Base-by-base conservation (phyloP, 2,329 filamentous ascomycete genomes). In the Massarina eburnea region DNA sequence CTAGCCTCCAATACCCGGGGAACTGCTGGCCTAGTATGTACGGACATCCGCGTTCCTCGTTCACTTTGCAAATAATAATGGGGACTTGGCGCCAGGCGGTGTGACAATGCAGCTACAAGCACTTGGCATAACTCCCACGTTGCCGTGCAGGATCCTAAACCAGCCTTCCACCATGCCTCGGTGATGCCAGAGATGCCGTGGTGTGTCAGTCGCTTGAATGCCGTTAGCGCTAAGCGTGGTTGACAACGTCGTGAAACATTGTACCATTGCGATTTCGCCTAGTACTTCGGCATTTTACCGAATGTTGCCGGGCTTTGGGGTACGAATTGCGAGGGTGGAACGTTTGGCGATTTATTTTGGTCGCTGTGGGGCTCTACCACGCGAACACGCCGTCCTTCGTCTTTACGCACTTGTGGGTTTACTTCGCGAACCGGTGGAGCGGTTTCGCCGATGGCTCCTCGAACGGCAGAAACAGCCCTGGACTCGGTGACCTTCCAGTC, bases 401-500 rank as follows among this genome's bases (percentile, higher is more conserved):
- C 61, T 41, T 55, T 62, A n/a, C 47, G 43, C 9, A 14, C 43
- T 27, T 43, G 41, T 27, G 40, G 40, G n/a, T 50, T 39, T 30
- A 54, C 35, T 44, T 49, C 51, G 35, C 52, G 42, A 41, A 50
- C 54, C 32, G 52, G 44, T 30, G 49, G 43, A 32, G 33, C 46
- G 22, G 46, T 51, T 2, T 61, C 60, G 21, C 59, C 64, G 34
- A 72, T 50, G 15, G 62, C 52, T 15, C 61, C 59, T 14, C 71
- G 65, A 17, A 68, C 71, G 18, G 63, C 68, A 26, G 60, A 65
- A 4, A 75, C 74, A 15, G 74, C 74, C 49, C 59, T 67, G 51
- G 73, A 75, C 52, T 75, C 72, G 6, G 53, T 55, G 12, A 73
- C 71, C 44, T 66, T 70, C 67, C 68, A 71, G 43, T 73, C 69